Evolutionary conservation across 352 stramenopile genomes (phyloP).

Genomic region (Globisporangium abappressorium): DNA sequence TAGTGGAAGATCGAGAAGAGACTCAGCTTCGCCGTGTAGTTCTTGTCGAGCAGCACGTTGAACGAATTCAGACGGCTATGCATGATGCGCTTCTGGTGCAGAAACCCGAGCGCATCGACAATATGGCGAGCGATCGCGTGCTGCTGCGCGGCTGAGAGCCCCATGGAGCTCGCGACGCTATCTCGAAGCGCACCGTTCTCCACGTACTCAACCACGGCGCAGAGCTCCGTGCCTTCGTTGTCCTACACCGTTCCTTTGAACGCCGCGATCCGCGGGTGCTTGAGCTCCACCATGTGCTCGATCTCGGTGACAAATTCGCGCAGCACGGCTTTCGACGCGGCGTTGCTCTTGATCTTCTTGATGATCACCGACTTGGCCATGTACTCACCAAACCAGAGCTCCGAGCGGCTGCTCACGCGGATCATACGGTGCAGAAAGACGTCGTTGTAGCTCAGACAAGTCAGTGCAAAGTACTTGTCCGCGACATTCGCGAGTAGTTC

Average conservation of each 20-base stretch:
- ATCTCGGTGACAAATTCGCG: slow-evolving; percentile 82
- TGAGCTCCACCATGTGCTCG: slow-evolving; percentile 68
- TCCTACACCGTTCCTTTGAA: slow-evolving; percentile 79
- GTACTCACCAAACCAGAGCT: slow-evolving; percentile 78
- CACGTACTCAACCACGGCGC: slow-evolving; percentile 70
- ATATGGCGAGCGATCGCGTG: slow-evolving; percentile 68
- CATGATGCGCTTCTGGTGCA: slow-evolving; percentile 71
- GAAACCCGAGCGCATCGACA: slow-evolving; percentile 58
- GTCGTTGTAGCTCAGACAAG: slow-evolving; percentile 64
- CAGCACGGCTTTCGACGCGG: slow-evolving; percentile 55
- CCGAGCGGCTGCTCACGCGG: slow-evolving; percentile 64
- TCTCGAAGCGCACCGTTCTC: slow-evolving; percentile 62
- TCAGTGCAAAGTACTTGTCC: slow-evolving; percentile 67
- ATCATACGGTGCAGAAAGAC: slow-evolving; percentile 72
- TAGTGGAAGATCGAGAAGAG: slow-evolving; percentile 81
- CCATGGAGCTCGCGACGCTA: slow-evolving; percentile 37
- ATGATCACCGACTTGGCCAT: slow-evolving; percentile 57
- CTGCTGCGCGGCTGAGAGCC: slow-evolving; percentile 57
- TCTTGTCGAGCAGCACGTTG: slow-evolving; percentile 71
- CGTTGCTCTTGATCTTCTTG: slow-evolving; percentile 83
- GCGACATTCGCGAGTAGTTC: slow-evolving; percentile 62
- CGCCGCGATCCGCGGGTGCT: slow-evolving; percentile 62
- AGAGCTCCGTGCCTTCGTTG: slow-evolving; percentile 61
- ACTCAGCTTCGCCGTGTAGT: slow-evolving; percentile 68
- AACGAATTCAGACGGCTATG: slow-evolving; percentile 75